Evolutionary conservation across 2,329 filamentous ascomycete genomes (phyloP).

Genomic region (Sporothrix globosa): DNA sequence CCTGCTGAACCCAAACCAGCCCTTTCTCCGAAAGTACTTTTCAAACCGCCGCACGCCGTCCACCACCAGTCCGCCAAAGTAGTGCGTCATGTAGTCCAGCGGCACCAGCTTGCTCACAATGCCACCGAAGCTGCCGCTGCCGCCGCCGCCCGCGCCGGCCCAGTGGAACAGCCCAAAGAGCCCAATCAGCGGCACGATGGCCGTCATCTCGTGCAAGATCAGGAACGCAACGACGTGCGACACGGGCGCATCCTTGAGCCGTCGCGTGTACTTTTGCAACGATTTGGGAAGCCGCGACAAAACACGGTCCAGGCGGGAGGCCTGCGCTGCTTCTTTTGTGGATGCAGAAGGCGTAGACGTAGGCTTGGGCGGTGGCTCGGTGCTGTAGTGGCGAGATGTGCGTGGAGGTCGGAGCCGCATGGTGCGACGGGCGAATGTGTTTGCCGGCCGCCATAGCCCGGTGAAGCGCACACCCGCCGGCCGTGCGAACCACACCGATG

Average conservation of each 20-base stretch:
- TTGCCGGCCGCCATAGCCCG: slow-evolving; percentile 9
- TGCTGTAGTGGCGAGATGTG: slow-evolving; percentile 10
- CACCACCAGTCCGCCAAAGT: slow-evolving; percentile 56
- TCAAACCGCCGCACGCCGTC: slow-evolving; percentile 75
- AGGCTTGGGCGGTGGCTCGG: neutral
- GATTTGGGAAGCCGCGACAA: slow-evolving; percentile 63
- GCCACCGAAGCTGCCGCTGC: neutral
- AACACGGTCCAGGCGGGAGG: slow-evolving; percentile 50
- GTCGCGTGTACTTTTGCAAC: slow-evolving; percentile 69
- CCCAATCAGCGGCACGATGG: slow-evolving; percentile 75
- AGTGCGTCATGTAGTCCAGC: slow-evolving; percentile 52
- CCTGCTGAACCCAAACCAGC: slow-evolving; percentile 64
- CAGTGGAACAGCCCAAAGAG: slow-evolving; percentile 81
- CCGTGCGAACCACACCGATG: neutral
- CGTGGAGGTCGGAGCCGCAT: neutral
- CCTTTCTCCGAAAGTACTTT: slow-evolving; percentile 74
- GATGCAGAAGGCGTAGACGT: neutral
- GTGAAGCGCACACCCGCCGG: neutral
- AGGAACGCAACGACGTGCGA: slow-evolving; percentile 86
- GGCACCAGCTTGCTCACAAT: slow-evolving; percentile 67
- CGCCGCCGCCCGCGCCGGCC: slow-evolving; percentile 26
- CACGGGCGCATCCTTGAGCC: slow-evolving; percentile 74
- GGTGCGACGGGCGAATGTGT: neutral
- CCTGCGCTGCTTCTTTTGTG: neutral
- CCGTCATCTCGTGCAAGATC: slow-evolving; percentile 88